A percentile compares a stretch with the other conserved stretches of the same genome.
Evolutionary conservation across 345 rosid genomes (phyloP).

Genomic region (Linum usitatissimum): DNA sequence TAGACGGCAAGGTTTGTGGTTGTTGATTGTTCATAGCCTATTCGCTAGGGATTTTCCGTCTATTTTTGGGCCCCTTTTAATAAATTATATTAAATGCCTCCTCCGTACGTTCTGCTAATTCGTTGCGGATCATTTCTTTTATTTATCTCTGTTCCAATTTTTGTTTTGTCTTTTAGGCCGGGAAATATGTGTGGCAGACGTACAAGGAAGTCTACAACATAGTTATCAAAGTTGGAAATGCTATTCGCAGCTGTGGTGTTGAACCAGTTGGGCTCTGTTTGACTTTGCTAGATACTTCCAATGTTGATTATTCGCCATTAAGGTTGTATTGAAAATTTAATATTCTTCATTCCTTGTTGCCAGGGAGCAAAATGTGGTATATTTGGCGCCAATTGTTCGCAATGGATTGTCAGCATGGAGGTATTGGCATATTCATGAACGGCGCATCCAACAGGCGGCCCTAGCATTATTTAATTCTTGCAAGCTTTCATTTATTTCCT

Average conservation of each 20-base stretch:
- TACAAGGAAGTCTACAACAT: constrained; percentile 68
- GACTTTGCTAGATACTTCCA: neutral
- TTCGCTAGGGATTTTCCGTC: neutral
- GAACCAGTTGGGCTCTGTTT: constrained; percentile 41
- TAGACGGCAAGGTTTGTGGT: constrained; percentile 53
- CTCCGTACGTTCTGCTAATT: neutral
- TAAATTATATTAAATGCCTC: neutral
- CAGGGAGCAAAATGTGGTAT: constrained; percentile 88
- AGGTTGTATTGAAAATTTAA: neutral
- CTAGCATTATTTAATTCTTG: neutral
- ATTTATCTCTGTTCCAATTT: neutral
- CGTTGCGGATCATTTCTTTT: neutral
- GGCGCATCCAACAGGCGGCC: neutral
- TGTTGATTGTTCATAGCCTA: neutral
- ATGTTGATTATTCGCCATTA: neutral
- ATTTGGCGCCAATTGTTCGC: constrained; percentile 76
- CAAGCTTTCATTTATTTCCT: neutral
- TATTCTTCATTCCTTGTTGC: constrained; percentile 9
- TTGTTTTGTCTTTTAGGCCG: constrained; percentile 40
- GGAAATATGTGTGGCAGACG: constrained; percentile 76
- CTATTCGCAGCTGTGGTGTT: constrained; percentile 73
- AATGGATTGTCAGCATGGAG: constrained; percentile 99
- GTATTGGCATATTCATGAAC: constrained; percentile 19
- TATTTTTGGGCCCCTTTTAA: neutral
- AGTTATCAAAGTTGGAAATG: constrained; percentile 73